Percentiles rank a stretch among this genome's conserved stretches.
These are phyloP conservation scores for Forsythia viridissima DNA, from an alignment of 257 asterid species.

Conservation along the genomic window DNA sequence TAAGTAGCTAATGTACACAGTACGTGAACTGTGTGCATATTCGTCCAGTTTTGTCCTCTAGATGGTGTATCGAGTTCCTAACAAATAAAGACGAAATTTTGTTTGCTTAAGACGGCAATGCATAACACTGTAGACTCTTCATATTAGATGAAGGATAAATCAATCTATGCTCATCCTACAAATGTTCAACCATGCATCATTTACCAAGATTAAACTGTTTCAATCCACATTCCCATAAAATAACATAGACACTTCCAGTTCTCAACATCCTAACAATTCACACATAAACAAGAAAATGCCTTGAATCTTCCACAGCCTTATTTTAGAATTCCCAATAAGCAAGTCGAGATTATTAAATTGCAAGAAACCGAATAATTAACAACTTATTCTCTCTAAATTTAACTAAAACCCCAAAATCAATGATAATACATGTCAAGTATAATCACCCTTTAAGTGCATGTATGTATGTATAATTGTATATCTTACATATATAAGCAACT, in stretches of 20 bases:
- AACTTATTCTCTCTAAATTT: constrained; percentile 16
- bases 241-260: background rate
- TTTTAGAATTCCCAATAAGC: constrained; percentile 3
- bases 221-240: background rate
- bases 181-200: background rate
- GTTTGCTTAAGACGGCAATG: background rate
- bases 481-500: constrained; percentile 87
- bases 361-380: constrained; percentile 1
- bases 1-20: background rate
- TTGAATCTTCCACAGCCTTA: constrained; percentile 16
- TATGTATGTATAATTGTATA: background rate
- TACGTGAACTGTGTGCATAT: background rate
- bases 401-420: background rate
- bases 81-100: background rate
- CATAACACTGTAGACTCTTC: background rate
- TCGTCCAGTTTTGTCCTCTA: background rate
- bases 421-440: background rate
- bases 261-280: background rate
- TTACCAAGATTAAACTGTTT: background rate
- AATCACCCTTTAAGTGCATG: too few relatives aligned
- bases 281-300: background rate
- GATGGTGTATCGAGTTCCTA: constrained; percentile 13
- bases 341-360: background rate
- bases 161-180: background rate
- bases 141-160: background rate